Evolutionary conservation across 2,329 filamentous ascomycete genomes (phyloP), one percentile per base, ranked within the genome.

Genomic region (Colletotrichum shisoi): DNA sequence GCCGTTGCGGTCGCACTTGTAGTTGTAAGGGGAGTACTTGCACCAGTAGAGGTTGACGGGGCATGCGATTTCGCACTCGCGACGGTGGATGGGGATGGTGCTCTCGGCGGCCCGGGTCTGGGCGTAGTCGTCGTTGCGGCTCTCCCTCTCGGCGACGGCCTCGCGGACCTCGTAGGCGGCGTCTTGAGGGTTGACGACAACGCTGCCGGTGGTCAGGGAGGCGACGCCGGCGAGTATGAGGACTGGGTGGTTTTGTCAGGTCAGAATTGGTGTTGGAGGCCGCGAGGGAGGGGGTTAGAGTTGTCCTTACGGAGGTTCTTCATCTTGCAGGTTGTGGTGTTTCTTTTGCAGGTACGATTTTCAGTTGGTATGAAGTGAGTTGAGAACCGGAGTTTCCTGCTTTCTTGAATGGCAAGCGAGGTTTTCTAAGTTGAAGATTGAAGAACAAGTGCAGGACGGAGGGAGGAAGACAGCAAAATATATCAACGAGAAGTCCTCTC

Each of bases 11-110:
- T 59, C 34, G 45, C 57, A 59, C 24, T 37, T 34, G 34, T 59
- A 59, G 34, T 51, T 59, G 17, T 59, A 42, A 17, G 57, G 57
- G 12, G 15, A 7, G 17, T 59, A 59, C 31, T 51, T 37, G 45
- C 57, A 59, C 19, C 19, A 59, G 37, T 15, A 5, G n/a, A 11
- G 45, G 21, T n/a, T n/a, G 34, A n/a, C 0, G 12, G 57, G 57
- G 45, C 57, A 59, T 19, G 45, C 9, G 21, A 59, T 59, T 7
- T 59, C 44, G 45, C 57, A 59, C 17, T 51, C 57, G 21, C 57
- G 57, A 6, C 21, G 19, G 3, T 24, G 19, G 37, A 59, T 19
- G 17, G 45, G 34, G 19, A 39, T 4, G 11, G 19, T 40, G 15
- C 49, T 11, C 4, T 4, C 6, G n/a, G 45, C 11, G 6, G 19